Percentiles rank a stretch among this genome's conserved stretches.
Conservation (phyloP, 148 eudicot genomes). For the Polygonum aviculare region DNA sequence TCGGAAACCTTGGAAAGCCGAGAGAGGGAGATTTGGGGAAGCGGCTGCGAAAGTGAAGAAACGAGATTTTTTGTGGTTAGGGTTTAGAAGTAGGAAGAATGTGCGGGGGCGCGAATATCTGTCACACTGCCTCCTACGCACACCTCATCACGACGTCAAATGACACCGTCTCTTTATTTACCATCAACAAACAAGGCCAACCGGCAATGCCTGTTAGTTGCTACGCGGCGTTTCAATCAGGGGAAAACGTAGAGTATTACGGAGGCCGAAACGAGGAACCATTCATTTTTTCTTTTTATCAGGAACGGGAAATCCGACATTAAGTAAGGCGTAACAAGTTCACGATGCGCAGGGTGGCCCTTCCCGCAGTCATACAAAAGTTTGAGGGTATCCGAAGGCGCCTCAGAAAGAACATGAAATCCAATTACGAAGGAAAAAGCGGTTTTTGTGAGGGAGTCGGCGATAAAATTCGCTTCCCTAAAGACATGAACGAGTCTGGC, state of each 20-base stretch:
- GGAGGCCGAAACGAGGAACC: background rate
- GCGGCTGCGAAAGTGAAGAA: constrained; percentile 3
- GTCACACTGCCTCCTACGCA: background rate
- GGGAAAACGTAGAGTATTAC: background rate
- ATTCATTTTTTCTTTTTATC: too few relatives aligned
- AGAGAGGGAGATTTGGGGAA: background rate
- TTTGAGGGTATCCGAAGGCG: too few relatives aligned
- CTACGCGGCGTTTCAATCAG: background rate
- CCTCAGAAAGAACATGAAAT: too few relatives aligned
- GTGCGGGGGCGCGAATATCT: background rate
- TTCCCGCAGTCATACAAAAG: too few relatives aligned
- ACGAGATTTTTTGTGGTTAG: background rate
- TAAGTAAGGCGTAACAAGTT: too few relatives aligned
- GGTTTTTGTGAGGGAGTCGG: too few relatives aligned
- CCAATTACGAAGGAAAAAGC: too few relatives aligned
- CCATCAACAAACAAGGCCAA: background rate
- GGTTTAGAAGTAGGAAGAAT: background rate
- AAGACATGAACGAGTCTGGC: too few relatives aligned
- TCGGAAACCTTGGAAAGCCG: background rate
- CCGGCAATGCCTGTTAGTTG: background rate
- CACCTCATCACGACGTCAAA: background rate
- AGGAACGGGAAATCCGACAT: too few relatives aligned
- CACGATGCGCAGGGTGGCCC: too few relatives aligned
- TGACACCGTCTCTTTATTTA: background rate
- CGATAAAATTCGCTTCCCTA: too few relatives aligned